Evolutionary conservation across 495 filamentous ascomycete genomes (phyloP), one percentile per base, ranked within the genome.

Genomic region (Aspergillus ellipticus): DNA sequence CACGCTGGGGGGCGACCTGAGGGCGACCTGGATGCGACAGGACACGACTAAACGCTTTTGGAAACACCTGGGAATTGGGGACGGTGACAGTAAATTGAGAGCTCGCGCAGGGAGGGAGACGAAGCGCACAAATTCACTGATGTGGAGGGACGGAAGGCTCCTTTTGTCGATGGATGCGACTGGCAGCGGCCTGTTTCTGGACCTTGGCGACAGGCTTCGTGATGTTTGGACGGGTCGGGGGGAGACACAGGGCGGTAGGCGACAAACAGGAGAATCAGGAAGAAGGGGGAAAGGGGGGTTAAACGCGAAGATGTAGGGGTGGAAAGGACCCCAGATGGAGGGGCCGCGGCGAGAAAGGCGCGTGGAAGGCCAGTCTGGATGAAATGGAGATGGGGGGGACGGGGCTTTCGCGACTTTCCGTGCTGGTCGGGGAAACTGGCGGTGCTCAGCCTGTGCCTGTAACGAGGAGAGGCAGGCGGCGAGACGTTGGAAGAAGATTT

Each of bases 381-480:
- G 69, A 66, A 70, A 73, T 72, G 69, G 74, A 61, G 74, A 75
- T 77, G 71, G 70, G 70, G 68, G 68, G 65, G 71, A 71, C 64
- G 62, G 62, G 68, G 67, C 60, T 70, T 75, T 73, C 73, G 73
- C 74, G 74, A 73, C 71, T 68, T 64, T 60, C 60, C 57, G 58
- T 70, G 65, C 66, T 74, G 61, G 65, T 67, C 70, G 71, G 73
- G 68, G 72, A 71, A 70, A 67, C 63, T 68, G 68, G 67, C 67
- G 66, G 68, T 72, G 64, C 69, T 65, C 63, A 68, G 68, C 69
- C 67, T 67, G 64, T 64, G 65, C 60, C 65, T 66, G 65, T 69
- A 64, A 70, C 61, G 69, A 66, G 56, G 69, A 60, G 62, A 67
- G 60, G 59, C 54, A 65, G 61, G 53, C 59, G 59, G 55, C 48